These are phyloP conservation scores for Alternaria incomplexa DNA, from an alignment of 2,329 filamentous ascomycete species.

Conservation along the genomic window DNA sequence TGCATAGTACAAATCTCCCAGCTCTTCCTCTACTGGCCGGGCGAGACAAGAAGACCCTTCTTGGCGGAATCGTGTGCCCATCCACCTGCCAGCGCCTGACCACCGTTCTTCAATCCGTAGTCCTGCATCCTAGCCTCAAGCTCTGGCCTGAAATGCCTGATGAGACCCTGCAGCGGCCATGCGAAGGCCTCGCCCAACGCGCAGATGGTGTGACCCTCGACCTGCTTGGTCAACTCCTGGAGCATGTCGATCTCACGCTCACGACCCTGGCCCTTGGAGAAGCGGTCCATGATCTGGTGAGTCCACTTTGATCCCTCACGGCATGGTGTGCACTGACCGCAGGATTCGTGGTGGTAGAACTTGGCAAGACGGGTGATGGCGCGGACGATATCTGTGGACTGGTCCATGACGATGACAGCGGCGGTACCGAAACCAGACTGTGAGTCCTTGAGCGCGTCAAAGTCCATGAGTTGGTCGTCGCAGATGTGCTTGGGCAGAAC, in stretches of 20 bases:
- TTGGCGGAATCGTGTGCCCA: constrained; percentile 78
- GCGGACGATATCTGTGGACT: constrained; percentile 93
- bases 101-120: constrained; percentile 75
- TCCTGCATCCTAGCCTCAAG: constrained; percentile 88
- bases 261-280: constrained; percentile 87
- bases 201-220: constrained; percentile 98
- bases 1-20: constrained; percentile 36
- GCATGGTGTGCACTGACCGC: constrained; percentile 99
- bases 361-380: constrained; percentile 90
- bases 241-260: constrained; percentile 98
- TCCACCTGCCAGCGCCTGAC: constrained; percentile 80
- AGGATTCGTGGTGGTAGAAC: constrained; percentile 98
- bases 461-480: constrained; percentile 98
- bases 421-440: constrained; percentile 97
- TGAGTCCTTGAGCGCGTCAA: constrained; percentile 95
- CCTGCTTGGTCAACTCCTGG: constrained; percentile 98
- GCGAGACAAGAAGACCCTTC: constrained; percentile 84
- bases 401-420: constrained; percentile 98
- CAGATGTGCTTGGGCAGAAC: constrained; percentile 90
- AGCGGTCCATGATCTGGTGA: constrained; percentile 97
- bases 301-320: constrained; percentile 99
- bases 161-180: constrained; percentile 97
- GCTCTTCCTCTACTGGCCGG: constrained; percentile 71
- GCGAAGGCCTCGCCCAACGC: constrained; percentile 97
- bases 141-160: constrained; percentile 97